Evolutionary conservation across 306 rosid genomes (phyloP).

Genomic region (Cucurbita ficifolia): DNA sequence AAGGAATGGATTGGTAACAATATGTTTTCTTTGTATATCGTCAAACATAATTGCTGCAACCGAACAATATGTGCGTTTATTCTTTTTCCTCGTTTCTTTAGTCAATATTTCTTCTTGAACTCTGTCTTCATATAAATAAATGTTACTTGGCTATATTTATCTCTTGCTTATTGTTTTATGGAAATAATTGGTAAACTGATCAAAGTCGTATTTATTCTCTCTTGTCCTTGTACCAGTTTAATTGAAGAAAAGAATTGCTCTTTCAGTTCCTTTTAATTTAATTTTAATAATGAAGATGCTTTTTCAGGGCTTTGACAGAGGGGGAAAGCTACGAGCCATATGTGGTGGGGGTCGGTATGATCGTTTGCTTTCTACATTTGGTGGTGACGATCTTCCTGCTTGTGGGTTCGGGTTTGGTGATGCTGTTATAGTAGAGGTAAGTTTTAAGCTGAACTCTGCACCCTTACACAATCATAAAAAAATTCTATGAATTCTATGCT

Average conservation of each 20-base stretch:
- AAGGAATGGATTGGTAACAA: not conserved
- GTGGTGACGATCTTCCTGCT: slow-evolving; percentile 81
- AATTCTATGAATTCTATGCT: too few relatives aligned
- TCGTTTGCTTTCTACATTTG: slow-evolving; percentile 76
- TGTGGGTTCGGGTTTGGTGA: slow-evolving; percentile 98
- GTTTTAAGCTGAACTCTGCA: slow-evolving; percentile 10
- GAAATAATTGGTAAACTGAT: not conserved
- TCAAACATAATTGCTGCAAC: not conserved
- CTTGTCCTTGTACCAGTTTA: not conserved
- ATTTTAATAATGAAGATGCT: slow-evolving; percentile 10
- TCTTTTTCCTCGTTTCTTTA: not conserved
- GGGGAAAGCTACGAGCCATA: slow-evolving; percentile 91
- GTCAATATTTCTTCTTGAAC: not conserved
- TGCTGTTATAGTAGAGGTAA: slow-evolving; percentile 90
- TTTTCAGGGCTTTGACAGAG: slow-evolving; percentile 78
- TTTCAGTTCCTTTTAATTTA: not conserved
- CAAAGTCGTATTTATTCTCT: not conserved
- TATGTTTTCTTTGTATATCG: not conserved
- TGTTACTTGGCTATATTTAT: not conserved
- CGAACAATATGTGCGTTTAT: not conserved
- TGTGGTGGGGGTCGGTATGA: slow-evolving; percentile 98
- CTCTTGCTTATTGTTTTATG: not conserved
- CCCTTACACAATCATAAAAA: not conserved
- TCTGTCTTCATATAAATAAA: not conserved
- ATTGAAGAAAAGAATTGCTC: not conserved